Base-by-base conservation (phyloP, 2,329 filamentous ascomycete genomes). In the Hymenoscyphus salicellus region DNA sequence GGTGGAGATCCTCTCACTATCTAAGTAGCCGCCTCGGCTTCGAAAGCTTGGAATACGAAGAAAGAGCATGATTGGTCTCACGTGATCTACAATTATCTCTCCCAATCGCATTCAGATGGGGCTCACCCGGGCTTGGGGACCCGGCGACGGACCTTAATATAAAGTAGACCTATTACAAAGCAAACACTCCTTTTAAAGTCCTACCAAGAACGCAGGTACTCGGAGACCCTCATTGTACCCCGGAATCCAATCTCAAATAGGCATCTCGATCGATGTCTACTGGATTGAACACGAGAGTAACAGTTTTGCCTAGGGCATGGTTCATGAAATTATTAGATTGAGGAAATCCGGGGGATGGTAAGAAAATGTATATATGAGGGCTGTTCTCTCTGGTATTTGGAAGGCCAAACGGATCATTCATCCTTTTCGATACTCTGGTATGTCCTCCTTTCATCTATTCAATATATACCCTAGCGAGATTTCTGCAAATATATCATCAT, bases 231-330 rank as follows among this genome's bases (percentile, higher is more conserved):
- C n/a, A 26, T 26, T 52, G 20, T 26, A 55, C 58, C 58, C 28
- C 36, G 36, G 58, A 46, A 52, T 49, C 10, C 38, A 14, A 5
- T 52, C 58, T 49, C 58, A 49, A 55, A 30, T 60, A 60, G 58
- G 58, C 23, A 60, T 60, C 30, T 60, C 58, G 7, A 23, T 49
- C 3, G 4, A 52, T 26, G 46, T 26, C 46, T 26, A 14, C 10
- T 52, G 20, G 46, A 52, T 14, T 26, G 46, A 23, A 26, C 20
- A 52, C 20, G 46, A 26, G 46, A 52, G 4, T 52, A 23, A 52
- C 20, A 52, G 10, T 52, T 26, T 23, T 52, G 46, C 46, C n/a
- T 52, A 11, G 46, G 46, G 10, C 46, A 26, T 16, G 36, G 4
- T 52, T 52, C 46, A 14, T 23, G 20, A 23, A 23, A 14, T 14